Conservation (phyloP, 306 rosid genomes). For the Sesbania bispinosa region DNA sequence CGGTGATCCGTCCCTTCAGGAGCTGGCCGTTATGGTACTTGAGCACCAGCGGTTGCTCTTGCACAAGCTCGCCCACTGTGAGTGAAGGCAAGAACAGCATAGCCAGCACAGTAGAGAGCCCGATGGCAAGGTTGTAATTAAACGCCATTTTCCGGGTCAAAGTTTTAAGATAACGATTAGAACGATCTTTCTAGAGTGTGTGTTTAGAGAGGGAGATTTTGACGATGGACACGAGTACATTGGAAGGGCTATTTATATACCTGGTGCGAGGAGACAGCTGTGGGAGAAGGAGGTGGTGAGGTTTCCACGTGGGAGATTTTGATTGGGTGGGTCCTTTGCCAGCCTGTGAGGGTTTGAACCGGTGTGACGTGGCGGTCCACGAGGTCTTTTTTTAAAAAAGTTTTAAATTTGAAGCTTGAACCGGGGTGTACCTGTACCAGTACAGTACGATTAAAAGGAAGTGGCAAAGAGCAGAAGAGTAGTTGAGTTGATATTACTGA, state of each 20-base stretch:
- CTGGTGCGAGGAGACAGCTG: slow-evolving; percentile 40
- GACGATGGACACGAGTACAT: neutral
- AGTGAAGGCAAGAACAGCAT: neutral
- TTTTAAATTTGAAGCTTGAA: no score
- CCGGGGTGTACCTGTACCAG: no score
- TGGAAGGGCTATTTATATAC: slow-evolving; percentile 31
- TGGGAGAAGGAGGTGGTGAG: neutral
- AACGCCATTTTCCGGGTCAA: slow-evolving; percentile 19
- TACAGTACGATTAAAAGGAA: no score
- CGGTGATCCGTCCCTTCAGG: slow-evolving; percentile 70
- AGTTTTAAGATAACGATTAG: neutral
- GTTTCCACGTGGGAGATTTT: neutral
- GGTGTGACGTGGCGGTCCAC: slow-evolving; percentile 42
- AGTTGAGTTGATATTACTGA: slow-evolving; percentile 18
- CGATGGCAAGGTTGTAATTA: slow-evolving; percentile 33
- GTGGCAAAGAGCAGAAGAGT: no score
- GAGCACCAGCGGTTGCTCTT: slow-evolving; percentile 68
- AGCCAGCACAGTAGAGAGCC: neutral
- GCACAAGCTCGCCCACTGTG: slow-evolving; percentile 41
- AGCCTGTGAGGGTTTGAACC: slow-evolving; percentile 33
- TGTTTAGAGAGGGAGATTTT: neutral
- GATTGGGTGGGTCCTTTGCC: slow-evolving; percentile 19
- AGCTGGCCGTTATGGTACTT: slow-evolving; percentile 86
- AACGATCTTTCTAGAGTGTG: neutral
- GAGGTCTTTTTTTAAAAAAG: no score